These are phyloP conservation scores for Aspergillus cejpii DNA, from an alignment of 2,329 filamentous ascomycete genomes.

Conservation along the genomic window DNA sequence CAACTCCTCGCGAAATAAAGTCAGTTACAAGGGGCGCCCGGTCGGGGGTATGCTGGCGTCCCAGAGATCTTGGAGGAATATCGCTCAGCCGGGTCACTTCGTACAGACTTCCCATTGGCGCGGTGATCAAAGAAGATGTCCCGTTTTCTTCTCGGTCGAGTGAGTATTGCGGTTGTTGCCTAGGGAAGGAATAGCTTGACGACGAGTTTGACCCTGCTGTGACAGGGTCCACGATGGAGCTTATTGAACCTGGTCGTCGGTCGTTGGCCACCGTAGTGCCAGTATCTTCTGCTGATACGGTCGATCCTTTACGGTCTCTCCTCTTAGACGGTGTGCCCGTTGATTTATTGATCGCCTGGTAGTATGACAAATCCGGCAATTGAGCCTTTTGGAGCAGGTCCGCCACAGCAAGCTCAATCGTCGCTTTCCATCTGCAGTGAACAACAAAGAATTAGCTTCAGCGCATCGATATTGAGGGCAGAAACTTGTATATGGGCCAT, in stretches of 20 bases:
- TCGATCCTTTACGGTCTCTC: slow-evolving; percentile 30
- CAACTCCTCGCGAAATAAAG: slow-evolving; percentile 46
- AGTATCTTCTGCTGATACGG: slow-evolving; percentile 28
- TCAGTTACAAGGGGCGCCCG: slow-evolving; percentile 40
- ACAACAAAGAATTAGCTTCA: slow-evolving; percentile 9
- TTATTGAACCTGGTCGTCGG: slow-evolving; percentile 14
- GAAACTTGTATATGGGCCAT: slow-evolving; percentile 1
- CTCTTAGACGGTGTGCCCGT: slow-evolving; percentile 27
- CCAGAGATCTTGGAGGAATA: slow-evolving; percentile 30
- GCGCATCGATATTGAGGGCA: neutral
- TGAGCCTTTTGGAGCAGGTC: slow-evolving; percentile 34
- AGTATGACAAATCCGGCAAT: slow-evolving; percentile 35
- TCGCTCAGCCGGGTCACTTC: slow-evolving; percentile 44
- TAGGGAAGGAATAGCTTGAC: slow-evolving; percentile 16
- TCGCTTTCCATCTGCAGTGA: slow-evolving; percentile 32
- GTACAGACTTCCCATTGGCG: slow-evolving; percentile 45
- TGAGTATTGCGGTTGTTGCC: slow-evolving; percentile 29
- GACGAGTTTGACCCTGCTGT: slow-evolving; percentile 18
- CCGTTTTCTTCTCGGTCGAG: slow-evolving; percentile 34
- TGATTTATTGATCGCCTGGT: slow-evolving; percentile 28
- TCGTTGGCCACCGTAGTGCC: slow-evolving; percentile 15
- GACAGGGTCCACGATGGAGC: slow-evolving; percentile 8
- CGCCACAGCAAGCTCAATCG: slow-evolving; percentile 36
- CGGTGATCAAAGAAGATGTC: slow-evolving; percentile 35
- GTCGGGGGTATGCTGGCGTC: slow-evolving; percentile 28